phyloP scores from a whole-genome alignment of 805 yeast species.

The Candida sakaeoensis region DNA sequence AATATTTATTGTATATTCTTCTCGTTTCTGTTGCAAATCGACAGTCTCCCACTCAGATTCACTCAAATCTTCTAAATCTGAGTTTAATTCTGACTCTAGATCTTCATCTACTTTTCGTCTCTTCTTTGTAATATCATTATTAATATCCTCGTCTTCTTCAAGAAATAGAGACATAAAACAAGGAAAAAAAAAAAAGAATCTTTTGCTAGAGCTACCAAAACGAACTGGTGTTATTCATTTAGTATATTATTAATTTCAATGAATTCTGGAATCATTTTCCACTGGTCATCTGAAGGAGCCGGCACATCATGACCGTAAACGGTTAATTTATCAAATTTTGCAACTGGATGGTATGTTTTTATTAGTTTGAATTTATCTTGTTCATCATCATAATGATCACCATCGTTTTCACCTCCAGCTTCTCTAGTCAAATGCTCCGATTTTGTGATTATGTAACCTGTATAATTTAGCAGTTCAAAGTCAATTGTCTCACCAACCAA shows the following conservation, averaged over 20 bases:
- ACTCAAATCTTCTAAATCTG: slow-evolving; percentile 7
- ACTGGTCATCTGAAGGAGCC: slow-evolving; percentile 19
- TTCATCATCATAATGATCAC: slow-evolving; percentile 11
- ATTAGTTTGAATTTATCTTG: slow-evolving; percentile 17
- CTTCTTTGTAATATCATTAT: slow-evolving; percentile 1
- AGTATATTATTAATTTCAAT: slow-evolving; percentile 21
- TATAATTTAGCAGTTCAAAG: slow-evolving; percentile 12
- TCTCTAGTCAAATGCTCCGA: slow-evolving; percentile 19
- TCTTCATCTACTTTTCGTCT: background rate
- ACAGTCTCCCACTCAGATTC: slow-evolving; percentile 19
- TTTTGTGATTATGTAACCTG: slow-evolving; percentile 26
- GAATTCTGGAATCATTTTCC: slow-evolving; percentile 29
- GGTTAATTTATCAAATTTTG: slow-evolving; percentile 19
- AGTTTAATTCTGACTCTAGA: background rate
- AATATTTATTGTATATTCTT: slow-evolving; percentile 1
- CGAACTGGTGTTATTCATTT: slow-evolving; percentile 13
- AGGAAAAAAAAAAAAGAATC: background rate
- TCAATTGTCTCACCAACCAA: slow-evolving; percentile 23
- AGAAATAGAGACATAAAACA: slow-evolving; percentile 4
- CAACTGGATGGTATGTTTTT: slow-evolving; percentile 19
- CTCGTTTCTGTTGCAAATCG: slow-evolving; percentile 1
- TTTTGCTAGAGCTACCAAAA: background rate
- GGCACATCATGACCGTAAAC: slow-evolving; percentile 32
- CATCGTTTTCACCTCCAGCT: slow-evolving; percentile 8
- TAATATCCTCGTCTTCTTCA: slow-evolving; percentile 7